Base-by-base conservation (phyloP, 2,329 filamentous ascomycete genomes). In the Plectosphaerella plurivora region DNA sequence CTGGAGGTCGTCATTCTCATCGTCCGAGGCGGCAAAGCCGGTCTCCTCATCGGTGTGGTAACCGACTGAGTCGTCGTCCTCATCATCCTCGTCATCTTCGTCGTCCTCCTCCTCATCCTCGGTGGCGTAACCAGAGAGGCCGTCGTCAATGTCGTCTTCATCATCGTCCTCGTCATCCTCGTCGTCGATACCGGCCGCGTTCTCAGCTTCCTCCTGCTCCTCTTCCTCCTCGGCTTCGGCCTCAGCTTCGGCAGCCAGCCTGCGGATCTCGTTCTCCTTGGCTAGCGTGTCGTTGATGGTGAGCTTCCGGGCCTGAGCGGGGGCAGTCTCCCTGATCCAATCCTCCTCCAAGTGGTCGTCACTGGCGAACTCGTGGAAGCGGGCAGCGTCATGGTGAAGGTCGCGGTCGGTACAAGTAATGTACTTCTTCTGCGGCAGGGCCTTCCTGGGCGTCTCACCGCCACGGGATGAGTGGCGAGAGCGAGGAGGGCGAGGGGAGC, bases 351-450 rank as follows among this genome's bases (percentile, higher is more conserved):
- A 84, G 41, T 87, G 78, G 53, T 85, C 79, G 48, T 89, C 91
- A 65, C 88, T 91, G 44, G 90, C 93, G 67, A 97, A 97, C 63
- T 96, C 93, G 66, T 97, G 90, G 65, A 97, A 97, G 47, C 74
- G 83, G 65, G 73, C 84, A 24, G 77, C 76, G 57, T 86, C 81
- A 41, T 73, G 74, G 37, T 73, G 70, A 44, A 83, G 63, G 48
- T 83, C 80, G 36, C 65, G 71, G 5, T 73, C 73, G 53, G 76
- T 70, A 15, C 77, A 79, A 8, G 73, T 76, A 14, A 83, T 67
- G 59, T 76, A 83, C 58, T 74, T 78, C 55, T 69, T 71, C 28
- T 66, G 63, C 33, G 72, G 68, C 35, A 49, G 22, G 15, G 47
- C 14, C 39, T 50, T 50, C n/a, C 39, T 36, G 63, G 56, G 3